Percentiles rank a stretch among this genome's conserved stretches.
Conservation (phyloP, 202 grass and related monocot genomes). For the Alloteropsis angusta region DNA sequence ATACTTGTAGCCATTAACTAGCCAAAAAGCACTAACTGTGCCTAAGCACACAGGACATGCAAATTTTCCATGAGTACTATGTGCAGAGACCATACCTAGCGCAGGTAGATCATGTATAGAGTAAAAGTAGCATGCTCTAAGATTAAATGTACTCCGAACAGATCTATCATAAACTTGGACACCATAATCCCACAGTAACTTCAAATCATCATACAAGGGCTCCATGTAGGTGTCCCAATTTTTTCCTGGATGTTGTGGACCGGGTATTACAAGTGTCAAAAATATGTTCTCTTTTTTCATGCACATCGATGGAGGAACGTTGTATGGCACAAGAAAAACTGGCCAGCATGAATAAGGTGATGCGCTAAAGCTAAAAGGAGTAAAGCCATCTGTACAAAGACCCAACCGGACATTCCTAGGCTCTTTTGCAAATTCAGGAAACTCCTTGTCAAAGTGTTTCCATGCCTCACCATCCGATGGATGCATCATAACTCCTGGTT, state of each 20-base stretch:
- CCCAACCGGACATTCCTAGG: not conserved
- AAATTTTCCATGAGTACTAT: not conserved
- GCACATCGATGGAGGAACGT: not conserved
- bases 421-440: not conserved
- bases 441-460: not conserved
- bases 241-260: not conserved
- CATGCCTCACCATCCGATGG: not conserved
- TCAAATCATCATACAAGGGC: not conserved
- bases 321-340: not conserved
- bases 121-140: not conserved
- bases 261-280: not conserved
- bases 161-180: not conserved
- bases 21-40: not conserved
- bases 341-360: not conserved
- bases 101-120: not conserved
- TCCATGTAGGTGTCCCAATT: not conserved
- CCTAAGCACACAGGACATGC: not conserved
- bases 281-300: conserved; percentile 2
- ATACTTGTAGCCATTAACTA: not conserved
- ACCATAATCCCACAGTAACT: not conserved
- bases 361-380: not conserved
- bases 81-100: not conserved
- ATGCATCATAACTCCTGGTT: not conserved
- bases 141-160: not conserved
- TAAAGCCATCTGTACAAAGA: not conserved